Evolutionary conservation across 2,329 filamentous ascomycete genomes (phyloP), one percentile per base, ranked within the genome.

Genomic region (Colletotrichum kahawae): DNA sequence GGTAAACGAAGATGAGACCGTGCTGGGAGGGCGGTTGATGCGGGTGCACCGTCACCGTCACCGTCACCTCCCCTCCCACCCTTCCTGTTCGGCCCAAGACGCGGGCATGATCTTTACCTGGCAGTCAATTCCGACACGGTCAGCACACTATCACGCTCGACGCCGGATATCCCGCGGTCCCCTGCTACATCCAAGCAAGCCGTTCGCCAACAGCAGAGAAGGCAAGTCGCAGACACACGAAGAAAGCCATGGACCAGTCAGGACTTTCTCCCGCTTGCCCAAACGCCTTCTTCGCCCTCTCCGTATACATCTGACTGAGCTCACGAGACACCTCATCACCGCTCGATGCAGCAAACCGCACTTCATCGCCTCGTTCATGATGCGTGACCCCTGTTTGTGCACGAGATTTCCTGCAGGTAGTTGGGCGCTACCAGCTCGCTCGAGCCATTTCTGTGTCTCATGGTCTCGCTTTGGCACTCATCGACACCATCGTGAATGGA

Each of bases 271-370:
- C 6, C 43, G n/a, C 43, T 13, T n/a, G 12, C 4, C 21, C n/a
- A 7, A 51, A 3, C 43, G 21, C 43, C 43, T 51, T 24, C 6
- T 13, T 4, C 6, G 0, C n/a, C 0, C 4, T 24, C 43, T 51
- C n/a, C 43, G 1, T 4, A n/a, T 21, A n/a, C 43, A 13, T n/a
- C n/a, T 21, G 2, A 21, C 21, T 7, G 43, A 24, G 43, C n/a
- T 21, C 43, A 13, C 4, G 0, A 21, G 43, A 2, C 0, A 51
- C 43, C 0, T 51, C 43, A 0, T 4, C 43, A 24, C n/a, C 43
- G n/a, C n/a, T 24, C 1, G 10, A 2, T 51, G 5, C 43, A 21
- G 43, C 43, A 51, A 51, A 24, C 3, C 43, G n/a, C 0, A 21
- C 43, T 21, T 51, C 43, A 13, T 51, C 43, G n/a, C 43, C 43